Evolutionary conservation across 1,139 yeast genomes (phyloP), one percentile per base, ranked within the genome.

Genomic region (Schwanniomyces etchellsii): DNA sequence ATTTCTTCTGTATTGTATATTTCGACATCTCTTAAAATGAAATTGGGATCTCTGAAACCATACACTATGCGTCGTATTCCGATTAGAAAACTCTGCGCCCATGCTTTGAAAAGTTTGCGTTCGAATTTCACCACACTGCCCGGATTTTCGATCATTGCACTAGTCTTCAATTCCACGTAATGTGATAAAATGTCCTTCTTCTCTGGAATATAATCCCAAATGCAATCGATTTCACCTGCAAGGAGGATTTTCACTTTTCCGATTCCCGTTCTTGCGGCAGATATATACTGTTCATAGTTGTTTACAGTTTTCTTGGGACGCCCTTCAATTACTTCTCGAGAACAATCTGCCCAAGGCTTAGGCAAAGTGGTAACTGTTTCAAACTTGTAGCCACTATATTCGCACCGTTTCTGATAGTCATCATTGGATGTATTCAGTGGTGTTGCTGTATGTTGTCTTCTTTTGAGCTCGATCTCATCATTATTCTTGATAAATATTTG

Each of bases 191-290:
- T 73, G 30, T 64, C 68, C 3, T 49, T 47, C 9, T 58, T 57
- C 3, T 60, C 72, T 9, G 91, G 89, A 38, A 77, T 67, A 46
- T 77, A 85, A 56, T 88, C 96, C 70, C 79, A 81, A 7, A 81
- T 79, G 50, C 96, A 81, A 55, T 89, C 97, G 12, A 89, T 84
- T 55, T 91, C 97, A 2, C 96, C 96, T 1, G 91, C 96, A 28
- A 89, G 57, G 2, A 84, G 52, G 27, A 88, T 57, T 43, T 73
- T 75, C 16, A 77, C 70, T 31, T 70, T 70, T 3, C 96, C 96
- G 9, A 88, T 77, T 2, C 96, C 94, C 0, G 96, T 81, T 39
- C 75, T 70, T 5, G 88, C 91, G 16, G 88, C 81, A 1, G 85
- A 71, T 26, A 83, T 68, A 48, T 76, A 88, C 55, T 84, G 95